Evolutionary conservation across 1,284 basidiomycete genomes (phyloP).

Genomic region (Ceratobasidium sp.): DNA sequence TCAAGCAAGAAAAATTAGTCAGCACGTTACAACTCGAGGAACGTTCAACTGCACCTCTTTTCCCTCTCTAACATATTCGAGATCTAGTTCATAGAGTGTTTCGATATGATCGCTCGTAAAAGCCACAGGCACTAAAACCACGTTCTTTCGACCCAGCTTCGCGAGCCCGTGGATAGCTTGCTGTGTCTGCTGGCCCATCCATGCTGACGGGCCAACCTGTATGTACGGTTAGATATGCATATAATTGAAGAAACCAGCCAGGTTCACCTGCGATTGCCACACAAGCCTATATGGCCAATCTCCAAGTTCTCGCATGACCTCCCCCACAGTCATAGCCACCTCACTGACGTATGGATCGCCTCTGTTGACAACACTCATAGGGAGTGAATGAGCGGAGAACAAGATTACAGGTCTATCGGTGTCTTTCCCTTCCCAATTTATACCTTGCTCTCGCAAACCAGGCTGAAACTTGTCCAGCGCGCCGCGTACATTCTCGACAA

Average conservation of each 20-base stretch:
- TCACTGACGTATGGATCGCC: slow-evolving; percentile 98
- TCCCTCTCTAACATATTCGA: slow-evolving; percentile 93
- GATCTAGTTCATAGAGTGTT: slow-evolving; percentile 95
- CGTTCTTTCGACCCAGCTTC: slow-evolving; percentile 83
- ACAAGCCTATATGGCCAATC: slow-evolving; percentile 80
- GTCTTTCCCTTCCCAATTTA: slow-evolving; percentile 45
- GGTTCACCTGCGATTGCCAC: slow-evolving; percentile 84
- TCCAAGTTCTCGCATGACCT: slow-evolving; percentile 82
- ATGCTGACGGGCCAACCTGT: slow-evolving; percentile 91
- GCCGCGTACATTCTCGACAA: slow-evolving; percentile 86
- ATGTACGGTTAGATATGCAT: not conserved
- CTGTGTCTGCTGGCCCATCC: slow-evolving; percentile 97
- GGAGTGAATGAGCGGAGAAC: slow-evolving; percentile 97
- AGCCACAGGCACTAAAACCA: slow-evolving; percentile 93
- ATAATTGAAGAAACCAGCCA: not conserved
- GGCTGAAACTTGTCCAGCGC: slow-evolving; percentile 83
- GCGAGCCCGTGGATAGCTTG: slow-evolving; percentile 93
- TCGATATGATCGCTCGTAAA: slow-evolving; percentile 99
- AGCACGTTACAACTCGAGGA: not conserved
- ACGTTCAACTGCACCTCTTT: slow-evolving; percentile 67
- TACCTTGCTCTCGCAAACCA: slow-evolving; percentile 64
- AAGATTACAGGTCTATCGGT: slow-evolving; percentile 64
- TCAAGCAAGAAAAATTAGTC: slow-evolving; percentile 1
- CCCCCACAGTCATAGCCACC: slow-evolving; percentile 90
- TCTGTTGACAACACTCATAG: slow-evolving; percentile 96